These are phyloP conservation scores for Inonotus obliquus DNA, from an alignment of 1,284 basidiomycete genomes.

Conservation along the genomic window DNA sequence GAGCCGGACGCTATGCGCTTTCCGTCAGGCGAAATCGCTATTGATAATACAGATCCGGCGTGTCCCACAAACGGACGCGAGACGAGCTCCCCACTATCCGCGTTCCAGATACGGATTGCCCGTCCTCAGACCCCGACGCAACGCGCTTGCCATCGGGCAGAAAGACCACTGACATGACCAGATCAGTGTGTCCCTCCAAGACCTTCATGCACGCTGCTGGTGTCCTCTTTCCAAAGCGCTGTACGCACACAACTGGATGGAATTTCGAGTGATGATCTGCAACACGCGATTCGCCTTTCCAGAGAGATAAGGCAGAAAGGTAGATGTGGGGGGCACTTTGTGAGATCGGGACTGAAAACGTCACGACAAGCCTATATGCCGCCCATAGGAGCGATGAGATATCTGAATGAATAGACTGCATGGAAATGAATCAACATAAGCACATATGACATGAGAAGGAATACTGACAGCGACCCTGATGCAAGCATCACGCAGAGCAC, in stretches of 20 bases:
- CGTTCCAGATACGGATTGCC: not conserved
- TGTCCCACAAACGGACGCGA: not conserved
- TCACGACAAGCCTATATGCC: not conserved
- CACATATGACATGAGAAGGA: not conserved
- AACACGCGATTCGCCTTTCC: not conserved
- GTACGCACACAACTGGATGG: not conserved
- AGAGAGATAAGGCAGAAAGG: not conserved
- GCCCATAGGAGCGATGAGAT: not conserved
- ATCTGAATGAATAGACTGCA: not conserved
- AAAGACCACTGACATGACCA: not conserved
- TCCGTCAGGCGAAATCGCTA: not conserved
- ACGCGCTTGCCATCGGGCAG: not conserved
- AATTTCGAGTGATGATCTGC: not conserved
- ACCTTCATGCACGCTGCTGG: not conserved
- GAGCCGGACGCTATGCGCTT: not conserved
- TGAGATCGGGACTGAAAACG: not conserved
- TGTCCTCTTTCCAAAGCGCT: not conserved
- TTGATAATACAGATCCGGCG: not conserved
- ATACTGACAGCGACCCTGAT: not conserved
- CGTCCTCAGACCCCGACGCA: not conserved
- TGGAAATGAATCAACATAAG: not conserved
- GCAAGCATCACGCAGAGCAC: not conserved
- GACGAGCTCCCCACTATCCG: not conserved
- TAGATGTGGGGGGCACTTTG: not conserved
- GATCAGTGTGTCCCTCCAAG: not conserved